Percentiles rank a stretch among this genome's conserved stretches.
Conservation (phyloP, 2,329 filamentous ascomycete genomes). For the Hypoxylon sp. region DNA sequence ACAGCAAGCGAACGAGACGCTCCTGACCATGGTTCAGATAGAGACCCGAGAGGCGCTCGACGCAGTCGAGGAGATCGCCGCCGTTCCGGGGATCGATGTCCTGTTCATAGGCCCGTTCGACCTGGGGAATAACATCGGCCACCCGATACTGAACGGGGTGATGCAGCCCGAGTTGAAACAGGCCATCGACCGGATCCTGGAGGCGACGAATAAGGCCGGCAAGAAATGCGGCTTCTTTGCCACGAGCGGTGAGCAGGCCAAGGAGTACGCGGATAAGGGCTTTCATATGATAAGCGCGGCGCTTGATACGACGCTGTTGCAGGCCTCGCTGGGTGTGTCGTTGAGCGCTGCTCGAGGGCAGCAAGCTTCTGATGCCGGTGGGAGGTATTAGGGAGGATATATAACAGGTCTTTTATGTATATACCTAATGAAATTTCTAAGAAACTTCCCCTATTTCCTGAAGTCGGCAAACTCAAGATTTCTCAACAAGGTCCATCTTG, state of each 20-base stretch:
- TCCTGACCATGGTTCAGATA: constrained; percentile 6
- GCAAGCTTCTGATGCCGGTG: constrained; percentile 48
- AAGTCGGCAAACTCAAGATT: constrained; percentile 25
- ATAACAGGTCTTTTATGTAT: no score
- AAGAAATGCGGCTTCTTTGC: constrained; percentile 73
- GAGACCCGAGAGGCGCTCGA: not conserved
- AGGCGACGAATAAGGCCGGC: constrained; percentile 66
- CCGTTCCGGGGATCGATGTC: constrained; percentile 63
- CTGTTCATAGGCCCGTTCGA: constrained; percentile 74
- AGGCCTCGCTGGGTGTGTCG: constrained; percentile 55
- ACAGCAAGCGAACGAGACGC: constrained; percentile 3
- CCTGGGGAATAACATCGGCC: constrained; percentile 69
- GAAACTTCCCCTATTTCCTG: no score
- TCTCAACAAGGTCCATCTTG: constrained; percentile 70
- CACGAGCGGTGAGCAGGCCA: constrained; percentile 64
- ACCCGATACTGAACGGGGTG: constrained; percentile 67
- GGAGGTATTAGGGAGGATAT: constrained; percentile 56
- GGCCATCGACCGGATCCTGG: constrained; percentile 66
- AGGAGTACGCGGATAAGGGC: constrained; percentile 61
- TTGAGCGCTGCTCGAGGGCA: constrained; percentile 57
- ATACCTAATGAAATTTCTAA: no score
- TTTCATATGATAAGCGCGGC: constrained; percentile 70
- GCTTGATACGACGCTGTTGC: constrained; percentile 63
- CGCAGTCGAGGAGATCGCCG: not conserved
- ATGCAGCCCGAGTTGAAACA: constrained; percentile 66